Conservation (phyloP, 305 asterid species). For the Stenogyne calaminthoides region DNA sequence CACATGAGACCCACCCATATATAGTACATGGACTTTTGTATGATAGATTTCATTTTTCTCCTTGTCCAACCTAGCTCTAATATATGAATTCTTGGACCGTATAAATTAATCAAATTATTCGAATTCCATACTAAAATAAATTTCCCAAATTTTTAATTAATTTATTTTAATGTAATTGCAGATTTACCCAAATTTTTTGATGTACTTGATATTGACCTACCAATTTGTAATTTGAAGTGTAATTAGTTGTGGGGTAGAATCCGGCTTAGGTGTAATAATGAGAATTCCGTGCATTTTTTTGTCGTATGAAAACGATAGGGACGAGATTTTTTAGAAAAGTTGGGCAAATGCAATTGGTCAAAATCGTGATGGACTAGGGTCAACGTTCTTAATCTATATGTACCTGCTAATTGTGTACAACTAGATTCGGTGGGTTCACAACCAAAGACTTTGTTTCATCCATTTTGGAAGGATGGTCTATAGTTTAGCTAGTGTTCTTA, state of each 20-base stretch:
- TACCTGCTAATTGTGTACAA: conserved; percentile 13
- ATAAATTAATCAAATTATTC: too few species aligned
- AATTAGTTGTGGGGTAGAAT: background rate
- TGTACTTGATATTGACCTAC: background rate
- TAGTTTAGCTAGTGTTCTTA: fast-evolving
- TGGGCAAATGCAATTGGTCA: conserved; percentile 21
- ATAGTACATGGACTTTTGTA: too few species aligned
- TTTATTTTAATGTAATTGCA: too few species aligned
- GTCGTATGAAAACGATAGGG: conserved; percentile 27
- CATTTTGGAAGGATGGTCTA: too few species aligned
- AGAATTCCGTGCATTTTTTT: conserved; percentile 17
- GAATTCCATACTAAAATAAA: too few species aligned
- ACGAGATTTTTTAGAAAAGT: background rate
- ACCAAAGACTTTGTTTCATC: background rate
- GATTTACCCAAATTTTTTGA: too few species aligned
- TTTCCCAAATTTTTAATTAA: too few species aligned
- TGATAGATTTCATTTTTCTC: too few species aligned
- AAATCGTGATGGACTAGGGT: conserved; percentile 26
- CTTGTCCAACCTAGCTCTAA: too few species aligned
- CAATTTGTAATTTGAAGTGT: background rate
- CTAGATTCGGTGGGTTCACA: conserved; percentile 19
- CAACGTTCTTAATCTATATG: background rate
- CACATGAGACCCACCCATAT: too few species aligned
- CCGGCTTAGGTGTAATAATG: background rate
- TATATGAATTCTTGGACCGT: too few species aligned